Conservation (phyloP, 306 rosid species). For the Vigna unguiculata region DNA sequence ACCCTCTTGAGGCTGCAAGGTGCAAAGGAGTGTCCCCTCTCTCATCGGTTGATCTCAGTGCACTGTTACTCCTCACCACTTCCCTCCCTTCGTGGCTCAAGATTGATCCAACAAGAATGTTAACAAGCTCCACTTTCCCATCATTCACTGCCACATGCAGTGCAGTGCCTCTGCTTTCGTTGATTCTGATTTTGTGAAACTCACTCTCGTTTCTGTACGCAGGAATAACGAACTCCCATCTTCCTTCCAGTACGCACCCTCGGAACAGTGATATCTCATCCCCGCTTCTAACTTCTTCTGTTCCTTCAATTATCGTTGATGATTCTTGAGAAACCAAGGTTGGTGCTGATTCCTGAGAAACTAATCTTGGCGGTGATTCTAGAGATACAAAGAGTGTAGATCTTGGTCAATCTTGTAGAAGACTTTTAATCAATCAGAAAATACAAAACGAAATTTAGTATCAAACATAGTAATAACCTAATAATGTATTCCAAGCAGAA, state of each 20-base stretch:
- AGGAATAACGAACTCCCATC: background rate
- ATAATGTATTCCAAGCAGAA: background rate
- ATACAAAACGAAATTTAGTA: background rate
- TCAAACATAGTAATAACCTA: background rate
- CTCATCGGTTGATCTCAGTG: background rate
- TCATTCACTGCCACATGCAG: slow-evolving; percentile 36
- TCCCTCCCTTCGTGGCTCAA: background rate
- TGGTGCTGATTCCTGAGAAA: too few species aligned
- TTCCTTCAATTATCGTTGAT: slow-evolving; percentile 9
- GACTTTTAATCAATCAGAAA: too few species aligned
- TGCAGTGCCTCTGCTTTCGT: slow-evolving; percentile 24
- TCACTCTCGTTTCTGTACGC: background rate
- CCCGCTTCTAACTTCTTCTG: background rate
- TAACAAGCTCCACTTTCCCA: background rate
- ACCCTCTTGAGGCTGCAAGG: slow-evolving; percentile 31
- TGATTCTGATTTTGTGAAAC: background rate
- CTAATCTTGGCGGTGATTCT: background rate
- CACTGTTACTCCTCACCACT: background rate
- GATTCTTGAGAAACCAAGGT: background rate
- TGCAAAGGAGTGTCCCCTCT: slow-evolving; percentile 31
- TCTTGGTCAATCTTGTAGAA: background rate
- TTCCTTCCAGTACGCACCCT: slow-evolving; percentile 10
- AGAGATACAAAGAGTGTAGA: background rate
- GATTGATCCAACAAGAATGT: background rate
- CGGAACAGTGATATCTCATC: background rate